Base-by-base conservation (phyloP, 768 basidiomycete genomes). In the Naganishia onofrii region DNA sequence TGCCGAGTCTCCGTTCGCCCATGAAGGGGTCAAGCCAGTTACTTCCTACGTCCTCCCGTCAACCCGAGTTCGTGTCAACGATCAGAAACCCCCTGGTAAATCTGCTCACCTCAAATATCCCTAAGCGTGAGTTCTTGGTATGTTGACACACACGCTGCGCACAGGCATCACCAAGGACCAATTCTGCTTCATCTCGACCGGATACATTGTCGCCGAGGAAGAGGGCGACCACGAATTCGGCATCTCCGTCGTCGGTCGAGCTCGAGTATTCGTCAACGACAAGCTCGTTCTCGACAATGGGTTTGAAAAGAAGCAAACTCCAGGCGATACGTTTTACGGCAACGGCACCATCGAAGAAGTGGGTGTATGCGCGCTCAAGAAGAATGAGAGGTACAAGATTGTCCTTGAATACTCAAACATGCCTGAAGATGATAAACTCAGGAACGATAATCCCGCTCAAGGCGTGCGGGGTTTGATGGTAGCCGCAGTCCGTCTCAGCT, bases 371-470 rank as follows among this genome's bases (percentile, higher is more conserved):
- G 72, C 84, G 17, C 68, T 88, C 21, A 76, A 71, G 4, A 86
- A 85, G 5, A 84, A 84, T 3, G 79, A 83, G 68, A 65, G 84
- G 0, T 83, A 85, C 23, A 83, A 86, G 48, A 77, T 89, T 29
- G 74, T 85, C 17, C 86, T 89, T 19, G 84, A 86, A 73, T 89
- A 87, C 74, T 87, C 86, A 12, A 89, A 88, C 80, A 46, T 46
- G 85, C 86, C 90, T 2, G 83, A 84, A 73, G 87, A 87, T 32
- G 89, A 88, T 0, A 90, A 91, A 73, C 86, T 83, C 0, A 70
- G 51, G 29, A 57, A 73, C 44, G 88, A 88, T 3, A 83, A 91
- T 51, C 87, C 91, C 29, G 90, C 90, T 23, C 58, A 29, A n/a
- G 58, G 68, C n/a, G 58, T 63, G 15, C 68, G 58, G 2, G 36